Conservation (phyloP, 169 alveolate species). For the Plasmodium ovale region DNA sequence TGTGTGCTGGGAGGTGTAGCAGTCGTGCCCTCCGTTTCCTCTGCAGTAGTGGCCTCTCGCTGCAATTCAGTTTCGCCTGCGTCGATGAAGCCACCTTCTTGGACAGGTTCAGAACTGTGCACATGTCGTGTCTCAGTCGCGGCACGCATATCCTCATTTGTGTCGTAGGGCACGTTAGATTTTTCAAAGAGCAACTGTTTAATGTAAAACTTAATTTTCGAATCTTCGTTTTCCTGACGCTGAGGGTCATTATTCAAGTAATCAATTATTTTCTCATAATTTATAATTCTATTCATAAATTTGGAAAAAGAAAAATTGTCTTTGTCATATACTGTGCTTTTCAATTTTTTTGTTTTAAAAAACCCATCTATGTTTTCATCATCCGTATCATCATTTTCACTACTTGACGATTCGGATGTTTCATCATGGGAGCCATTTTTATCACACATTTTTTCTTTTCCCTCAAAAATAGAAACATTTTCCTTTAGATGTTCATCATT, state of each 20-base stretch:
- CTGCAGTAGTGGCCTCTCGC: too few relatives aligned
- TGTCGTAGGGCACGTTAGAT: constrained; percentile 4
- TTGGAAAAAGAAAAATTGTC: constrained; percentile 44
- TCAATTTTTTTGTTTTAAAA: constrained; percentile 70
- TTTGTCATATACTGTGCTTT: constrained; percentile 67
- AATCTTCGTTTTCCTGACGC: constrained; percentile 51
- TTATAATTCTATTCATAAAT: constrained; percentile 53
- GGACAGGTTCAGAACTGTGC: background rate
- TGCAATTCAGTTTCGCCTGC: background rate
- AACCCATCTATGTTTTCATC: constrained; percentile 76
- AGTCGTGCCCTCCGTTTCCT: too few relatives aligned
- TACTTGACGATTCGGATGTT: constrained; percentile 54
- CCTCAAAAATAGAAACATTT: background rate
- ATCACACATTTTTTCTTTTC: background rate
- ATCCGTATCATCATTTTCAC: constrained; percentile 73
- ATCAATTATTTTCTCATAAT: constrained; percentile 75
- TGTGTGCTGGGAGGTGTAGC: too few relatives aligned
- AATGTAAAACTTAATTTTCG: constrained; percentile 48
- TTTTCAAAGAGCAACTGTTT: constrained; percentile 63
- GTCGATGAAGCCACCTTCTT: background rate
- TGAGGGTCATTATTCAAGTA: constrained; percentile 65
- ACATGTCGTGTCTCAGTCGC: background rate
- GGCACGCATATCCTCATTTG: background rate
- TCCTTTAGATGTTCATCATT: background rate
- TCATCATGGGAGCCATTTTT: background rate